Percentiles rank a stretch among this genome's conserved stretches.
These are phyloP conservation scores for Sequoiadendron giganteum DNA, from an alignment of 75 land plant genomes.

Conservation along the genomic window DNA sequence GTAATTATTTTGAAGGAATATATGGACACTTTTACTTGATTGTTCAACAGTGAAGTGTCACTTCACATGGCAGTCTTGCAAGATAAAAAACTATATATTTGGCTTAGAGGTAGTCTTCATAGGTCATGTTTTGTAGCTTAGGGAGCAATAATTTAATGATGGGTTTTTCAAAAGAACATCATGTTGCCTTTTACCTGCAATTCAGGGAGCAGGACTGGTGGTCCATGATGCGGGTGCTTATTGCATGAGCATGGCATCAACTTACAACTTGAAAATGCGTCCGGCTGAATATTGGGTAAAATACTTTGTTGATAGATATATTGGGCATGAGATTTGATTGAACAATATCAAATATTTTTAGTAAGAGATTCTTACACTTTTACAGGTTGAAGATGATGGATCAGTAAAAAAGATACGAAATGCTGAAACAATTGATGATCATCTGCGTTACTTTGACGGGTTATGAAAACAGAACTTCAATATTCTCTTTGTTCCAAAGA, in stretches of 20 bases:
- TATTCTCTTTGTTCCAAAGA: background rate
- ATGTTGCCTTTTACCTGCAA: background rate
- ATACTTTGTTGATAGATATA: background rate
- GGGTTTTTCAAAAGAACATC: no score
- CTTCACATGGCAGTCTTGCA: no score
- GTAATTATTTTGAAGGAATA: background rate
- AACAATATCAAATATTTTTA: background rate
- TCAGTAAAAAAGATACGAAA: slow-evolving; percentile 69
- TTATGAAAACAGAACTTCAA: slow-evolving; percentile 37
- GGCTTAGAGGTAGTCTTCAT: no score
- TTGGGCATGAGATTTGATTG: background rate
- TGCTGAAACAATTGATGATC: slow-evolving; percentile 90
- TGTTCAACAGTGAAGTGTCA: background rate
- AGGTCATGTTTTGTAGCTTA: no score
- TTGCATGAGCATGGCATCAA: slow-evolving; percentile 99
- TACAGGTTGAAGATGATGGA: slow-evolving; percentile 69
- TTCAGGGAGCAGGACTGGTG: slow-evolving; percentile 87
- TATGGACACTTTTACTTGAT: background rate
- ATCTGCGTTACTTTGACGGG: slow-evolving; percentile 78
- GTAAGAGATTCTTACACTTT: background rate
- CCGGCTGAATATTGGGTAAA: slow-evolving; percentile 98
- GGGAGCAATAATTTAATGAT: no score
- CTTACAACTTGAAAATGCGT: slow-evolving; percentile 98
- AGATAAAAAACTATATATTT: no score
- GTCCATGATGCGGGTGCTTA: slow-evolving; percentile 99